phyloP scores from a whole-genome alignment of 305 asterid genomes.

The Fraxinus paxiana region DNA sequence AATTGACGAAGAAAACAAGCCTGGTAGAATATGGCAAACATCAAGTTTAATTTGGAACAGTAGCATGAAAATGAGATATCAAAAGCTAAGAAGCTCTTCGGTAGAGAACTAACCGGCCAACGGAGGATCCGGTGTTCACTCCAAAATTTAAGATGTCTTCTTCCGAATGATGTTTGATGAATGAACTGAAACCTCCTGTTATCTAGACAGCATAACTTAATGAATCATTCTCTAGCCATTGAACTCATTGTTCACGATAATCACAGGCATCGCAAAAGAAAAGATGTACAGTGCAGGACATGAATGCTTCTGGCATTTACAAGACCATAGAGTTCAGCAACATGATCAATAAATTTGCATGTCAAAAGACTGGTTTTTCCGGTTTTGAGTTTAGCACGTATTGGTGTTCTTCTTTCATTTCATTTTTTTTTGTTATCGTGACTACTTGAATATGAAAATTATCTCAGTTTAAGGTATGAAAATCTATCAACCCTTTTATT shows the following conservation, averaged over 20 bases:
- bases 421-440: not conserved
- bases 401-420: not conserved
- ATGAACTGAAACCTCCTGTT: slow-evolving; percentile 63
- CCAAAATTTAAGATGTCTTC: slow-evolving; percentile 66
- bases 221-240: not conserved
- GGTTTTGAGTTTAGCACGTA: not conserved
- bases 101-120: slow-evolving; percentile 45
- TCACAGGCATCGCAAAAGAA: not conserved
- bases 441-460: not conserved
- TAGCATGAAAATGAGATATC: not conserved
- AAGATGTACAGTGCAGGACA: not conserved
- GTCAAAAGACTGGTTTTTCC: not conserved
- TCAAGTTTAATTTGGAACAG: not conserved
- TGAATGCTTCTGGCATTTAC: not conserved
- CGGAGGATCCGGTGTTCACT: slow-evolving; percentile 50
- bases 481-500: not conserved
- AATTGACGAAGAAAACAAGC: slow-evolving; percentile 65
- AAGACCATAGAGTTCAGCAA: not conserved
- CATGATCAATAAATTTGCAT: not conserved
- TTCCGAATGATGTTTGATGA: slow-evolving; percentile 72
- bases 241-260: not conserved
- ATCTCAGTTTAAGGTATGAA: not conserved
- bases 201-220: slow-evolving; percentile 34
- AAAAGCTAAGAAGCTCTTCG: not conserved
- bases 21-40: slow-evolving; percentile 30